Base-by-base conservation (phyloP, 768 basidiomycete species). In the Boletus rufocinnamomeus region DNA sequence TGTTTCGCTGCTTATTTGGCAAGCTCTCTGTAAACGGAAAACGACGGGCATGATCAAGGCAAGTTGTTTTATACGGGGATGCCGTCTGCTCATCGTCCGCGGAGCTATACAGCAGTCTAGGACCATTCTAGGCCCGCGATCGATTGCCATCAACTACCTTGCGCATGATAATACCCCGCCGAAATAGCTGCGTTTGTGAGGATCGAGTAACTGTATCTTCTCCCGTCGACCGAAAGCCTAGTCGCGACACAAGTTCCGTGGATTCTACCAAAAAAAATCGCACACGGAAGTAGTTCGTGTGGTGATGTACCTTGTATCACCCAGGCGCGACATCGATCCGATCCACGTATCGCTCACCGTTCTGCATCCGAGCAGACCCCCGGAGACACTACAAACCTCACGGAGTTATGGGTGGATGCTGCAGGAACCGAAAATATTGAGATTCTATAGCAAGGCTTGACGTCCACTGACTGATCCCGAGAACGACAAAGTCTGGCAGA, bases 261-360 rank as follows among this genome's bases (percentile, higher is more conserved):
- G 47, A 30, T 30, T n/a, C 47, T n/a, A 32, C 47, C n/a, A 40
- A 19, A n/a, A 48, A 50, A 25, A 35, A 25, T 25, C 38, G 6
- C 47, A 21, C 23, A 46, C 17, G 14, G 43, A 57, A 40, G 27
- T n/a, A n/a, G 25, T 13, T 27, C 6, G 14, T 28, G 27, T n/a
- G 34, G 34, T 11, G 23, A 32, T 21, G 30, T n/a, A n/a, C n/a
- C n/a, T n/a, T n/a, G n/a, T n/a, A 23, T 41, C 23, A 53, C 10
- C 17, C 10, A 34, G 37, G 46, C 23, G 35, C 17, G 32, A 28
- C 37, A 41, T 35, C 58, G 21, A 60, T 49, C 27, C 40, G 17
- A 53, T 32, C 32, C 45, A 43, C n/a, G 21, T 11, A 60, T 52
- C 25, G 56, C 25, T 34, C 19, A 11, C 19, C n/a, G 54, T 54